phyloP scores from a whole-genome alignment of 139 green algal species.

The Astrephomene gubernaculifera region DNA sequence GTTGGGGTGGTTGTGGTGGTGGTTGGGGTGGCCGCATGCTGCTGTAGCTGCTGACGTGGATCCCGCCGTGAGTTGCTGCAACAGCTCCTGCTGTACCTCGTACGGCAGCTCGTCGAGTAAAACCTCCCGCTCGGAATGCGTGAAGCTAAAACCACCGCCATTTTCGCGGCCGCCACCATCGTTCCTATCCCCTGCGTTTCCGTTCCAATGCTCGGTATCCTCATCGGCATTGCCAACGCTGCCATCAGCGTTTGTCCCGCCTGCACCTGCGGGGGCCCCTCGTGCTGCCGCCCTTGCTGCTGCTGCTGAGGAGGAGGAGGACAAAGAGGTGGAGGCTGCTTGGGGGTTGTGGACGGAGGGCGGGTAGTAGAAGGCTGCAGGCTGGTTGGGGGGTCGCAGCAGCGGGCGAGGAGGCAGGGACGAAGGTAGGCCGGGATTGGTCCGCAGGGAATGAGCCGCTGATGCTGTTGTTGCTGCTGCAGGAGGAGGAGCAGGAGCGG shows the following conservation, averaged over 20 bases:
- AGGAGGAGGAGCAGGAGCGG: not conserved
- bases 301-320: not conserved
- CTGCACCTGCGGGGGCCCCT: too few relatives aligned
- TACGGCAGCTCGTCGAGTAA: conserved; percentile 17
- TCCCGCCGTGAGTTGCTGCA: not conserved
- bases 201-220: too few relatives aligned
- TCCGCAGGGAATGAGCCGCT: not conserved
- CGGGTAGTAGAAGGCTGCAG: not conserved
- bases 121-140: conserved; percentile 38
- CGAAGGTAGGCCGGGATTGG: too few relatives aligned
- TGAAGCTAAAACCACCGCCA: conserved; percentile 42
- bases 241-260: too few relatives aligned
- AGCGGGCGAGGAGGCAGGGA: too few relatives aligned
- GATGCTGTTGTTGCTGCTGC: not conserved
- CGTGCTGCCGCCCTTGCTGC: not conserved
- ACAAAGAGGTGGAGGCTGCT: not conserved
- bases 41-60: too few relatives aligned
- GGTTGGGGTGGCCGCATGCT: too few relatives aligned
- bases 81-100: conserved; percentile 3
- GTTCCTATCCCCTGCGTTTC: not conserved
- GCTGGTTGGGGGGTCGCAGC: conserved; percentile 15
- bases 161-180: not conserved
- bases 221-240: too few relatives aligned
- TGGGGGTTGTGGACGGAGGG: not conserved
- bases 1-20: too few relatives aligned